Base-by-base conservation (phyloP, 2,329 filamentous ascomycete species). In the Xenosphaeropsis pyriputrescens region DNA sequence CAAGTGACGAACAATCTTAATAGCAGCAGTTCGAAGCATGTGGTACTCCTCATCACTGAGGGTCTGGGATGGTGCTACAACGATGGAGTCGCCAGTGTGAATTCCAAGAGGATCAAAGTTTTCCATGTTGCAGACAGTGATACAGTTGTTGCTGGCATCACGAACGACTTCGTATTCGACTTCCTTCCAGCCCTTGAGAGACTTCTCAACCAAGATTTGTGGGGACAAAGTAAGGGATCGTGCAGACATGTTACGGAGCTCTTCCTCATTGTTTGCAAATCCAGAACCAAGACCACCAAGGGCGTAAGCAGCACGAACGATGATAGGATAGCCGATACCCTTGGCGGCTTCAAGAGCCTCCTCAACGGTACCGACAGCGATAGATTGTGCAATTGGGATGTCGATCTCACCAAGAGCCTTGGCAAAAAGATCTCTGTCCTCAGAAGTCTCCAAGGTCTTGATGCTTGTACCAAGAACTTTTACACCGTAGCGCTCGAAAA, bases 141-240 rank as follows among this genome's bases (percentile, higher is more conserved):
- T 96, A 60, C 91, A 96, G 73, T 98, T 98, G 72, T 96, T 93
- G 59, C 84, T 79, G 38, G 85, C 89, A 60, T 98, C 91, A 51
- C 91, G 84, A 45, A 96, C 91, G 41, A 96, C 91, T 63, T 96
- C 91, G 56, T 96, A 98, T 62, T 98, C 91, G 36, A 95, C 81
- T 63, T 98, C 91, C 65, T 98, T 98, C 91, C 91, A 98, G 60
- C 91, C 91, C 70, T 95, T 96, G 50, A 98, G 76, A 37, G 86
- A 94, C 65, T 96, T 96, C 69, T 98, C 91, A 41, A 98, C 88
- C 57, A 98, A 64, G 53, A 98, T 95, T 62, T 98, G 91, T 36
- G 91, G 89, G 2, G 89, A 89, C 29, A 96, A 74, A 33, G 88
- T 93, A 41, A 98, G 72, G 34, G 89, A 96, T 47, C 85, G 79